These are phyloP conservation scores for Coniochaeta pulveracea DNA, from an alignment of 2,329 filamentous ascomycete species.

Conservation along the genomic window DNA sequence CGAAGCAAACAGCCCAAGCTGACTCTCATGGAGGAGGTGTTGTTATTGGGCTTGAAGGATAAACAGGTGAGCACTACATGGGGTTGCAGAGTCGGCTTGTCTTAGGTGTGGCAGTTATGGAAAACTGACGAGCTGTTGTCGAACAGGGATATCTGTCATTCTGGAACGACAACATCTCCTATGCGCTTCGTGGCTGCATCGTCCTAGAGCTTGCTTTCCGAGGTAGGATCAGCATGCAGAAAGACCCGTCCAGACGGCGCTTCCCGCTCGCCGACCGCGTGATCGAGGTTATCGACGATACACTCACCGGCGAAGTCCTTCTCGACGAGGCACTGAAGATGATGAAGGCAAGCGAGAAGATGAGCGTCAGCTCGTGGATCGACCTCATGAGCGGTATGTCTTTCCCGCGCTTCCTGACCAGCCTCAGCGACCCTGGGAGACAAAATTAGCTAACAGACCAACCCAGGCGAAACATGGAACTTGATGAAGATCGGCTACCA, in stretches of 20 bases:
- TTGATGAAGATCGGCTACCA: slow-evolving; percentile 99
- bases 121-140: slow-evolving; percentile 5
- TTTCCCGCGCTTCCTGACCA: slow-evolving; percentile 5
- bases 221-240: slow-evolving; percentile 96
- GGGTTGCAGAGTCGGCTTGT: too few species aligned
- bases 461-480: slow-evolving; percentile 93
- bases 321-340: slow-evolving; percentile 97
- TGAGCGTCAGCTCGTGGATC: slow-evolving; percentile 99
- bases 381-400: slow-evolving; percentile 90
- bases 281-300: slow-evolving; percentile 96
- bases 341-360: slow-evolving; percentile 99
- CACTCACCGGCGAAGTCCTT: slow-evolving; percentile 89
- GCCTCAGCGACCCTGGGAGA: slow-evolving; percentile 5
- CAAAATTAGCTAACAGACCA: not conserved
- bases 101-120: slow-evolving; percentile 5
- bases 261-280: slow-evolving; percentile 87
- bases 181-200: slow-evolving; percentile 93
- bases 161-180: slow-evolving; percentile 99
- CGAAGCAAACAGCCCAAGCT: slow-evolving; percentile 96
- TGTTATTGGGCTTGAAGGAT: slow-evolving; percentile 92
- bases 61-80: slow-evolving; percentile 62
- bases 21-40: slow-evolving; percentile 96
- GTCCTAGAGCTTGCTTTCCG: slow-evolving; percentile 95
- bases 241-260: slow-evolving; percentile 80
- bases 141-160: slow-evolving; percentile 90